A percentile compares a stretch with the other conserved stretches of the same genome.
These are phyloP conservation scores for Fistulina hepatica DNA, from an alignment of 1,284 basidiomycete species.

Conservation along the genomic window DNA sequence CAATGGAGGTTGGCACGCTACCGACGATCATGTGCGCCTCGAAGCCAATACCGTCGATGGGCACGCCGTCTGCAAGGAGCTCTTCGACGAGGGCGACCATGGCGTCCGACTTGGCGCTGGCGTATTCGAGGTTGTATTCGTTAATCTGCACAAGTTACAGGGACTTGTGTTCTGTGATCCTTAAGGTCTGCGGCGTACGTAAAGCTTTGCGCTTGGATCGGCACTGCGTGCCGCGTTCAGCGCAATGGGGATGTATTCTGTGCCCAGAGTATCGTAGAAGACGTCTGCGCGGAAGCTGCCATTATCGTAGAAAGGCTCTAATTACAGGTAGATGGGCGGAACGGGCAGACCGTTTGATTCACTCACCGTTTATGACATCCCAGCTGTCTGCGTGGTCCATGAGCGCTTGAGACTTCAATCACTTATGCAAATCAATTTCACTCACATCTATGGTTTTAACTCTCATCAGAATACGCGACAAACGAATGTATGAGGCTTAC, in stretches of 20 bases:
- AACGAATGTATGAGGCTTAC: too few species aligned
- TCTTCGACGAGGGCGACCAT: constrained; percentile 39
- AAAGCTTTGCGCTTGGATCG: constrained; percentile 32
- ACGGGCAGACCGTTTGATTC: constrained; percentile 16
- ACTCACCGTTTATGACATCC: constrained; percentile 31
- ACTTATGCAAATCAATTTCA: neutral
- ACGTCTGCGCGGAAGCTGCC: constrained; percentile 36
- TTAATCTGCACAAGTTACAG: constrained; percentile 32
- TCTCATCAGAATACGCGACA: too few species aligned
- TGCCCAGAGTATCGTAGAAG: constrained; percentile 29
- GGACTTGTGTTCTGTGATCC: constrained; percentile 4
- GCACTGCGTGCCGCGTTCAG: constrained; percentile 31
- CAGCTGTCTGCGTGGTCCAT: constrained; percentile 17
- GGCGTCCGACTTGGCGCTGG: constrained; percentile 40
- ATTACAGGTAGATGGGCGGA: constrained; percentile 1
- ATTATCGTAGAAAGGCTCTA: constrained; percentile 48
- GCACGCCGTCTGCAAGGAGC: constrained; percentile 33
- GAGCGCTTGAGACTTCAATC: neutral
- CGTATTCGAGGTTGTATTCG: constrained; percentile 45
- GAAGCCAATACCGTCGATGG: constrained; percentile 49
- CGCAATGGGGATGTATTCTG: constrained; percentile 28
- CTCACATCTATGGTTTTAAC: constrained; percentile 5
- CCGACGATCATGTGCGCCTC: constrained; percentile 46
- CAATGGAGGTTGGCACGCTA: constrained; percentile 32
- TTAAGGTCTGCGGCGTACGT: constrained; percentile 20